Conservation (phyloP, 2,329 filamentous ascomycete genomes). For the Fusarium chuoi region DNA sequence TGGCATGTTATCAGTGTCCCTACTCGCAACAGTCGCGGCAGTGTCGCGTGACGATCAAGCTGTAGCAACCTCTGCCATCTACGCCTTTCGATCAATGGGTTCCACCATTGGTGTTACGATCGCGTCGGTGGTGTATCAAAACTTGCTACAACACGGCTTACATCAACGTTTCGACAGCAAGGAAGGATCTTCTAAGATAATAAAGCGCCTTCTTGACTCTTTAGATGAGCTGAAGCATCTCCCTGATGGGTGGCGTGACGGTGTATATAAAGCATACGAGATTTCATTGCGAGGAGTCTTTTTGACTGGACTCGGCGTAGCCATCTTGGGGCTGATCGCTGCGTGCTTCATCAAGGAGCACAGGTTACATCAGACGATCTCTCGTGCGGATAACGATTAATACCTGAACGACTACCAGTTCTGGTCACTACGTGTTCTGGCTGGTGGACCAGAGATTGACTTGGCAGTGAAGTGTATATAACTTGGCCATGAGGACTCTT, state of each 20-base stretch:
- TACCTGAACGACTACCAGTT: fast-evolving
- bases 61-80: background rate
- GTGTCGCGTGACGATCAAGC: background rate
- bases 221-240: background rate
- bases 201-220: background rate
- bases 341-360: background rate
- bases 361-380: background rate
- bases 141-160: background rate
- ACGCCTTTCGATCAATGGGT: background rate
- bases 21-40: background rate
- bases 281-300: background rate
- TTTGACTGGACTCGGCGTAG: background rate
- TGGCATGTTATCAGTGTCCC: background rate
- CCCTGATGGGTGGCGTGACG: background rate
- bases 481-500: no score
- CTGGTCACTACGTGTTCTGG: fast-evolving
- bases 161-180: background rate
- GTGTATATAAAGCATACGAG: background rate
- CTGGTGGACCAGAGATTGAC: background rate
- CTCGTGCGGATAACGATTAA: background rate
- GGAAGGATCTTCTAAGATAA: background rate
- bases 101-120: background rate
- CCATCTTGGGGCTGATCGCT: background rate
- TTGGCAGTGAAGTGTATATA: background rate
- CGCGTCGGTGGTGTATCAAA: background rate